phyloP scores from a whole-genome alignment of 306 rosid genomes.

The Vigna angularis region DNA sequence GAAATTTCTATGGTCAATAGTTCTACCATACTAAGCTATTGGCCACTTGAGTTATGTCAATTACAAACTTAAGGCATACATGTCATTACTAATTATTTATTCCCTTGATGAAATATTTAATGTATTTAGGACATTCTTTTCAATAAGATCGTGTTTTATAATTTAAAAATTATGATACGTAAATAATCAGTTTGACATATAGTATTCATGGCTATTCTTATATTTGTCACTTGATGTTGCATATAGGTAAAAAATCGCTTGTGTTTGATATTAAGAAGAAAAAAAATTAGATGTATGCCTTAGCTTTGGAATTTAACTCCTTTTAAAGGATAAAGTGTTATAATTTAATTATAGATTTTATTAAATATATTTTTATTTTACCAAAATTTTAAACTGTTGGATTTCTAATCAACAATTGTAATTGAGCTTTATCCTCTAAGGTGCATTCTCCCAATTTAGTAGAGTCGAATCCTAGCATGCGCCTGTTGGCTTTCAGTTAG shows the following conservation, averaged over 20 bases:
- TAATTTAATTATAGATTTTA: too few relatives aligned
- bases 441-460: too few relatives aligned
- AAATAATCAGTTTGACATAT: constrained; percentile 3
- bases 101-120: neutral
- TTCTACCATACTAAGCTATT: constrained; percentile 36
- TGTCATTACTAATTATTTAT: constrained; percentile 22
- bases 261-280: neutral
- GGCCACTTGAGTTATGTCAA: constrained; percentile 21
- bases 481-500: constrained; percentile 27
- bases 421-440: too few relatives aligned
- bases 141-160: constrained; percentile 20
- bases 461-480: neutral
- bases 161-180: constrained; percentile 6
- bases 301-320: too few relatives aligned
- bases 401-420: too few relatives aligned
- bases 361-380: too few relatives aligned
- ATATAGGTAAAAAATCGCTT: neutral
- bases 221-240: neutral
- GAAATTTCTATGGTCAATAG: constrained; percentile 10
- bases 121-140: constrained; percentile 5
- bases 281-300: constrained; percentile 1
- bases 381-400: too few relatives aligned
- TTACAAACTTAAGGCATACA: constrained; percentile 4
- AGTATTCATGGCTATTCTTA: neutral
- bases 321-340: too few relatives aligned